A percentile compares a stretch with the other conserved stretches of the same genome.
phyloP scores from a whole-genome alignment of 139 green algal species.

The Zygnema cylindricum region DNA sequence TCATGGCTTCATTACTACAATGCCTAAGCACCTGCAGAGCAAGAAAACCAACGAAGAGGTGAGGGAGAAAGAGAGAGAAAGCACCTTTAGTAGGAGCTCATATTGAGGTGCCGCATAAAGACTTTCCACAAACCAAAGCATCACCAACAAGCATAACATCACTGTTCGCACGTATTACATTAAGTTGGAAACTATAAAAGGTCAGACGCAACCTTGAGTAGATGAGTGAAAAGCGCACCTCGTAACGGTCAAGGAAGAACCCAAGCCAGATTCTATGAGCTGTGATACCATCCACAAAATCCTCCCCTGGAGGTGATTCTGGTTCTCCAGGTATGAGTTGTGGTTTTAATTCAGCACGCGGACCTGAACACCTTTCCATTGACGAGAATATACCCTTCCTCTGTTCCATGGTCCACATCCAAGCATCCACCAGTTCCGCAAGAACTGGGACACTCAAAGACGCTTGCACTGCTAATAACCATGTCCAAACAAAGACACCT shows the following conservation, averaged over 20 bases:
- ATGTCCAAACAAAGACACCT: conserved; percentile 58
- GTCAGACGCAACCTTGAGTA: no score
- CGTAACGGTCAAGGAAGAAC: conserved; percentile 43
- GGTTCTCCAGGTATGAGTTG: conserved; percentile 40
- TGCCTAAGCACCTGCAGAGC: conserved; percentile 32
- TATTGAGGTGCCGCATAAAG: no score
- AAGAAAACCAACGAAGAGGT: no score
- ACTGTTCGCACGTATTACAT: no score
- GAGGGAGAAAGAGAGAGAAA: no score
- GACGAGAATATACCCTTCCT: conserved; percentile 30
- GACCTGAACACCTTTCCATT: neutral
- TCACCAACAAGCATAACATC: no score
- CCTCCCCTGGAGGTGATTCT: neutral
- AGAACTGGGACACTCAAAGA: conserved; percentile 16
- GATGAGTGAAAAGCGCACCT: conserved; percentile 54
- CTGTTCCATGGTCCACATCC: conserved; percentile 20
- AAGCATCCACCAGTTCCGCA: conserved; percentile 52
- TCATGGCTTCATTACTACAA: conserved; percentile 29
- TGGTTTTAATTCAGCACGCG: conserved; percentile 33
- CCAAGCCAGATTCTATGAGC: conserved; percentile 46
- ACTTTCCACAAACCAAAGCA: no score
- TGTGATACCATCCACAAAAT: conserved; percentile 47
- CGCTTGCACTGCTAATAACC: conserved; percentile 46
- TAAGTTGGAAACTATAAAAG: no score
- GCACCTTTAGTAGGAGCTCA: no score